phyloP scores from a whole-genome alignment of 768 basidiomycete genomes.

The Trametes maxima region DNA sequence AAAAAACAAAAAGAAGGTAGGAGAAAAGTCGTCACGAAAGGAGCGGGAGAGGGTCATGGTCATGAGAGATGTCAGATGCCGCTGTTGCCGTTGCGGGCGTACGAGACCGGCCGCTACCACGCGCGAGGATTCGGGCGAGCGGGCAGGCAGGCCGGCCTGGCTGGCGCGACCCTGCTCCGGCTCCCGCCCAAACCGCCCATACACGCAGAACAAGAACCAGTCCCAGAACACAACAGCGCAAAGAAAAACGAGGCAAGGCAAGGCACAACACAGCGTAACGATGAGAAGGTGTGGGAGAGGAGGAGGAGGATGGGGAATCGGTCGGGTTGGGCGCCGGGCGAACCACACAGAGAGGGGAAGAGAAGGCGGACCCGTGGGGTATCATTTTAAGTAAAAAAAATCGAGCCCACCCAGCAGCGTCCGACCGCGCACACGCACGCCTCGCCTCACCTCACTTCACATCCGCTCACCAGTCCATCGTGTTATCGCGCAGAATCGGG shows the following conservation, averaged over 20 bases:
- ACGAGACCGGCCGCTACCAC: not conserved
- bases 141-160: not conserved
- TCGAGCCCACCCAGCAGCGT: not conserved
- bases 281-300: not conserved
- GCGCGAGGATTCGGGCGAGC: not conserved
- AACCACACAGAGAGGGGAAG: no score
- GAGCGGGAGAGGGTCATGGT: constrained; percentile 11
- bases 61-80: no score
- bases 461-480: constrained; percentile 71
- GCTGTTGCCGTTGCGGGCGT: not conserved
- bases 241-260: not conserved
- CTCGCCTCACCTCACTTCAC: not conserved
- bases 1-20: not conserved
- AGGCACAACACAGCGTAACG: not conserved
- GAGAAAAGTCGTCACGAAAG: constrained; percentile 12
- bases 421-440: not conserved
- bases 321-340: no score
- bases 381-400: constrained; percentile 20
- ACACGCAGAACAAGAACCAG: constrained; percentile 9
- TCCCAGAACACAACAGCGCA: constrained; percentile 13
- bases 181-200: not conserved
- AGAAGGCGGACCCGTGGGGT: not conserved
- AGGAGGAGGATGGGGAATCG: no score
- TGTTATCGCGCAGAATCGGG: constrained; percentile 79
- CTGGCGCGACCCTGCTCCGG: not conserved